A percentile compares a stretch with the other conserved stretches of the same genome.
These are phyloP conservation scores for Alternaria ventricosa DNA, from an alignment of 2,329 filamentous ascomycete species.

Conservation along the genomic window DNA sequence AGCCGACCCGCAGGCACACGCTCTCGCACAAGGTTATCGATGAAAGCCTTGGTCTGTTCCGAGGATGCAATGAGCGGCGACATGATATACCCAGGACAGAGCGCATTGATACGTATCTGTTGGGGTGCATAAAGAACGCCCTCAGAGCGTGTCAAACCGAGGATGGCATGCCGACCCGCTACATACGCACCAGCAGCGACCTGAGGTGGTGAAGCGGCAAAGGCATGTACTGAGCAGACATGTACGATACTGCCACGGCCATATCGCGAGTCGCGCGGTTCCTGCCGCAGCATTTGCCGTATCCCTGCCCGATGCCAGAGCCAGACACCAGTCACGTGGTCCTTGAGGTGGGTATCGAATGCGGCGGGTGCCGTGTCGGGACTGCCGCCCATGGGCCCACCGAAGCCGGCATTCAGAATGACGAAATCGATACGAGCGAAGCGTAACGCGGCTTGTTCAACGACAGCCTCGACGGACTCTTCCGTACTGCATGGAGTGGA, in stretches of 20 bases:
- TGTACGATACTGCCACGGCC: conserved; percentile 60
- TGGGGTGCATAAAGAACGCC: conserved; percentile 57
- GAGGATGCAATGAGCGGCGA: conserved; percentile 43
- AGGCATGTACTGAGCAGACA: conserved; percentile 57
- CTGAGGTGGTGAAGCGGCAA: conserved; percentile 44
- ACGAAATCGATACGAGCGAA: conserved; percentile 62
- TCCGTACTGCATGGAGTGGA: conserved; percentile 17
- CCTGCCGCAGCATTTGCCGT: conserved; percentile 56
- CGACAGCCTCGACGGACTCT: conserved; percentile 46
- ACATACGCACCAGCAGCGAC: conserved; percentile 52
- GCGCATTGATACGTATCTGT: conserved; percentile 63
- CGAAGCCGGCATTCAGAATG: conserved; percentile 61
- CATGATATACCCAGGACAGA: conserved; percentile 58
- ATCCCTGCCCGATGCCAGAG: conserved; percentile 61
- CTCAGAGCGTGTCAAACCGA: conserved; percentile 60
- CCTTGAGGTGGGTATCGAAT: conserved; percentile 57
- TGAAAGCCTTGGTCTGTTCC: conserved; percentile 10
- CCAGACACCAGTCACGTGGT: conserved; percentile 63
- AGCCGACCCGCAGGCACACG: conserved; percentile 12
- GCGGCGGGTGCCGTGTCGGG: conserved; percentile 54
- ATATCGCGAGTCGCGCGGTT: conserved; percentile 25
- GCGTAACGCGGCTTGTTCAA: conserved; percentile 22
- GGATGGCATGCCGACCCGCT: conserved; percentile 58
- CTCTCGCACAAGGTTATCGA: conserved; percentile 12
- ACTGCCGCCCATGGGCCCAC: conserved; percentile 48